Evolutionary conservation across 441 rosid species (phyloP).

Genomic region (Capsella rubella): DNA sequence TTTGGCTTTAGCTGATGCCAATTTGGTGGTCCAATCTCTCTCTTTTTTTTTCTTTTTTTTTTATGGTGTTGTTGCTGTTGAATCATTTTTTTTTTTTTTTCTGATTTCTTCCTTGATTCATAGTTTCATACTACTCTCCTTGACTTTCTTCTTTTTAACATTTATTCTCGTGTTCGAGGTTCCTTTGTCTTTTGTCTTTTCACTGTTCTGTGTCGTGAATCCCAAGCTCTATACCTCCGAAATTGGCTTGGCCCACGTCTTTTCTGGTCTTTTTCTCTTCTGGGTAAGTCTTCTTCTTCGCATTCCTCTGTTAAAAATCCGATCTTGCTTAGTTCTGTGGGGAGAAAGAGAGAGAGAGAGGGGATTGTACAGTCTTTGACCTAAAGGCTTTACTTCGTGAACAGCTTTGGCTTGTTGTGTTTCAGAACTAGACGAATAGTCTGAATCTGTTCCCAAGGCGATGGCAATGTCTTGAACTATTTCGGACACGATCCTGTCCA

Average conservation of each 20-base stretch:
- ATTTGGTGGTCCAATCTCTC: slow-evolving; percentile 35
- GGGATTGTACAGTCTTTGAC: slow-evolving; percentile 35
- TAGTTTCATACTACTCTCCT: slow-evolving; percentile 39
- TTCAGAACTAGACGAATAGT: slow-evolving; percentile 13
- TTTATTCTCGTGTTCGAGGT: slow-evolving; percentile 34
- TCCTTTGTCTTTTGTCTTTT: slow-evolving; percentile 40
- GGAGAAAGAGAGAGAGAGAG: neutral
- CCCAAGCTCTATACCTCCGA: slow-evolving; percentile 35
- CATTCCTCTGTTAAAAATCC: slow-evolving; percentile 27
- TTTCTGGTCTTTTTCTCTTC: slow-evolving; percentile 35
- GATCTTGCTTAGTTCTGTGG: slow-evolving; percentile 20
- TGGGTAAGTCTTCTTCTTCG: slow-evolving; percentile 44
- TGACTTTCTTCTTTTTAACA: slow-evolving; percentile 43
- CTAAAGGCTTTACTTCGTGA: slow-evolving; percentile 25
- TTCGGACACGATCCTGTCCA: slow-evolving; percentile 29
- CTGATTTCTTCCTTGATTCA: slow-evolving; percentile 6
- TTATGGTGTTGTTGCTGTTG: slow-evolving; percentile 2
- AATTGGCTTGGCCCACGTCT: slow-evolving; percentile 34
- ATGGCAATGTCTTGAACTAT: slow-evolving; percentile 37
- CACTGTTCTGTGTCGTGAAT: slow-evolving; percentile 49
- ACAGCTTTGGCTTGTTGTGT: slow-evolving; percentile 23
- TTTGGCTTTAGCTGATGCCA: slow-evolving; percentile 26
- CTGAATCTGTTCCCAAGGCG: slow-evolving; percentile 28
- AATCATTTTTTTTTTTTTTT: slow-evolving; percentile 4
- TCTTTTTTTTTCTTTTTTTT: neutral